Evolutionary conservation across 768 basidiomycete species (phyloP), one percentile per base, ranked within the genome.

Genomic region (Gloeostereum incarnatum): DNA sequence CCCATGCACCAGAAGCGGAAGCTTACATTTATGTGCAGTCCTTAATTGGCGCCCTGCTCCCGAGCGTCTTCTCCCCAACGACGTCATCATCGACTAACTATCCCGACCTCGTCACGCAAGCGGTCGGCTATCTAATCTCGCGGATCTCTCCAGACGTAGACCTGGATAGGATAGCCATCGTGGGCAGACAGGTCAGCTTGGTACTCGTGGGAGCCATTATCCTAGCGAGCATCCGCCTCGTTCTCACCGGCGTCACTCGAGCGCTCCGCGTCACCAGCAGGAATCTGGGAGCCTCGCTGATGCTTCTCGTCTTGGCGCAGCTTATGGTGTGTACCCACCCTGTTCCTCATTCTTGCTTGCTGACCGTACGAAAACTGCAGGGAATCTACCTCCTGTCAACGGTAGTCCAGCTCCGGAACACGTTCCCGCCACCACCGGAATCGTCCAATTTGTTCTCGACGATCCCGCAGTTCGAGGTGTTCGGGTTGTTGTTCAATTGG

Each of bases 361-460:
- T n/a, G n/a, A n/a, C n/a, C n/a, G n/a, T n/a, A n/a, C n/a, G n/a
- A n/a, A 17, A 24, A 24, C 37, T n/a, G 19, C 46, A 90, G 87
- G 83, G 81, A 8, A 81, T 85, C 30, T 91, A 91, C 53, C 71
- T 90, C 24, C 72, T 91, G 20, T 80, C 85, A 3, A 90, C 86
- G 0, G 61, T 90, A 34, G 78, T 90, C 9, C 88, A 91, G 54
- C 66, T 91, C 32, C 80, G 87, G 27, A 77, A 79, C 19, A 79
- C 81, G 8, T 88, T 91, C 55, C 88, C 88, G 2, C 77, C 78
- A 0, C 73, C 77, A 1, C 39, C 42, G 8, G 43, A 42, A 13
- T 47, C 49, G 11, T 41, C 57, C 16, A 83, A 81, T 47, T 60
- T 88, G 18, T 86, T 89, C 50, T 58, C 75, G 11, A 81, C 79